Evolutionary conservation across 306 rosid species (phyloP).

Genomic region (Ziziphus jujuba): DNA sequence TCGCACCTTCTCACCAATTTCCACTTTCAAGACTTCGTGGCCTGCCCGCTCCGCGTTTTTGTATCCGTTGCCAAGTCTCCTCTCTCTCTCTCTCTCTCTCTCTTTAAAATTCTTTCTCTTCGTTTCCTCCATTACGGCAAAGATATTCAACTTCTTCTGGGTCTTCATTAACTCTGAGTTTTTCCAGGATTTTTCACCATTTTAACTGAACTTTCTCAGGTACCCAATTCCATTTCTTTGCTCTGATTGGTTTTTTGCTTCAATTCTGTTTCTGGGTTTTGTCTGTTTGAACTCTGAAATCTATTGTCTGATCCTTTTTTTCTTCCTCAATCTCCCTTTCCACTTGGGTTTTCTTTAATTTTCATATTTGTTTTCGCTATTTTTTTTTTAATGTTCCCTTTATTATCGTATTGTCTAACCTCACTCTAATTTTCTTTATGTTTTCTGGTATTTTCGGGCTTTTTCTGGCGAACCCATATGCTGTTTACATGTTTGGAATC

Average conservation of each 20-base stretch:
- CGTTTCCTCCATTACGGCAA: neutral
- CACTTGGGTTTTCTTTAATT: slow-evolving; percentile 22
- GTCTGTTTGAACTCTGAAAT: neutral
- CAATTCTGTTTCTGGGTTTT: slow-evolving; percentile 34
- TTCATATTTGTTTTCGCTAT: too few relatives aligned
- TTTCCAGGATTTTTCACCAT: slow-evolving; percentile 8
- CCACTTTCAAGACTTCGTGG: neutral
- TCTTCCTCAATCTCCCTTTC: neutral
- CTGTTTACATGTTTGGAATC: neutral
- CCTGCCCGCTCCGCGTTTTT: slow-evolving; percentile 11
- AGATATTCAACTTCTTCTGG: slow-evolving; percentile 10
- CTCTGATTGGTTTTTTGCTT: slow-evolving; percentile 17
- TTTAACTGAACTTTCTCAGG: slow-evolving; percentile 38
- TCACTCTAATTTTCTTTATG: slow-evolving; percentile 1
- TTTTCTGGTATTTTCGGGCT: slow-evolving; percentile 10
- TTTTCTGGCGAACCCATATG: slow-evolving; percentile 3
- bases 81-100: slow-evolving; percentile 6
- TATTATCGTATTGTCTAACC: slow-evolving; percentile 25
- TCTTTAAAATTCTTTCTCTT: neutral
- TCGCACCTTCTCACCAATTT: slow-evolving; percentile 27
- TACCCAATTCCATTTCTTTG: slow-evolving; percentile 29
- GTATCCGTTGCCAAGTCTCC: slow-evolving; percentile 37
- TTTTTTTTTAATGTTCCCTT: slow-evolving; percentile 5
- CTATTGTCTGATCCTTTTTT: too few relatives aligned
- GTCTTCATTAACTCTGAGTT: slow-evolving; percentile 12